Percentiles rank a stretch among this genome's conserved stretches.
phyloP scores from a whole-genome alignment of 2,329 filamentous ascomycete genomes.

The Fusarium sp. region DNA sequence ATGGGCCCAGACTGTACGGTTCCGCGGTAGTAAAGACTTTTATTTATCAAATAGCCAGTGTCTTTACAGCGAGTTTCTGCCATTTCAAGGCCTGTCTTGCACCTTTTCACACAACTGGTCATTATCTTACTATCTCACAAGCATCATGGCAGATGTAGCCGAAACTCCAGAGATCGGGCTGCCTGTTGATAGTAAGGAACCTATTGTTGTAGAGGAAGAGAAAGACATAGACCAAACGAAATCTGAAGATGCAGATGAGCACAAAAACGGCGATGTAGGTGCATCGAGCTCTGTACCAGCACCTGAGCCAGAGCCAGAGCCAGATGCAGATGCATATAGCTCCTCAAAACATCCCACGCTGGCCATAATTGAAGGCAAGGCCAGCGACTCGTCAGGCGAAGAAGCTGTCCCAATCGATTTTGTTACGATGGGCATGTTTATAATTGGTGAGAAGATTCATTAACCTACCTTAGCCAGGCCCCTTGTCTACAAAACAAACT shows the following conservation, averaged over 20 bases:
- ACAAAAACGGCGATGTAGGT: not conserved
- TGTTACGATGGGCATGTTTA: slow-evolving; percentile 78
- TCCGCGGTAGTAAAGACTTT: not conserved
- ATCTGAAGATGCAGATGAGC: not conserved
- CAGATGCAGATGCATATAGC: not conserved
- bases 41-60: not conserved
- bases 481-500: not conserved
- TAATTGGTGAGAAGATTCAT: slow-evolving; percentile 64
- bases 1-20: slow-evolving; percentile 2
- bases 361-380: not conserved
- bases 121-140: not conserved
- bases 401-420: slow-evolving; percentile 61
- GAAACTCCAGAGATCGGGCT: slow-evolving; percentile 5
- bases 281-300: not conserved
- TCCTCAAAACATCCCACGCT: not conserved
- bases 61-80: not conserved
- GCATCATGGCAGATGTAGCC: slow-evolving; percentile 19
- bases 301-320: not conserved
- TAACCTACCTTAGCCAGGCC: not conserved
- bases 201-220: not conserved
- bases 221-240: slow-evolving; percentile 3
- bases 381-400: not conserved
- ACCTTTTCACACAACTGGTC: not conserved
- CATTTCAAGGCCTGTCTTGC: not conserved
- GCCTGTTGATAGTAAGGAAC: slow-evolving; percentile 2